Evolutionary conservation across 805 yeast genomes (phyloP).

Genomic region (Wickerhamiella brachini): DNA sequence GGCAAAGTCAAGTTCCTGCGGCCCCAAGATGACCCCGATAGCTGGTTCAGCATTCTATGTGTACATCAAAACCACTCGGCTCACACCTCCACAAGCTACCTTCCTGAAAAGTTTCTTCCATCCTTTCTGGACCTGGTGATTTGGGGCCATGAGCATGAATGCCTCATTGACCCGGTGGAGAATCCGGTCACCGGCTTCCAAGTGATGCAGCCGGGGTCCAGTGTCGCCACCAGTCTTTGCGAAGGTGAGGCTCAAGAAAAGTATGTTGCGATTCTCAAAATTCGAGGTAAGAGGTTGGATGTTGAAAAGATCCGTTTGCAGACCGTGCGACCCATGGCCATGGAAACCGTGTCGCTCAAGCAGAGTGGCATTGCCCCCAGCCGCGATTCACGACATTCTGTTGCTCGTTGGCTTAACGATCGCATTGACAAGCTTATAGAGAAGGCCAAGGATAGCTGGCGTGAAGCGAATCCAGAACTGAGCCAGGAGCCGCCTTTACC

Average conservation of each 20-base stretch:
- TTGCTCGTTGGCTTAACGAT: constrained; percentile 42
- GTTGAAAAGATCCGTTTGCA: constrained; percentile 49
- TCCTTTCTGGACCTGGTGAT: constrained; percentile 65
- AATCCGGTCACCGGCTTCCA: constrained; percentile 50
- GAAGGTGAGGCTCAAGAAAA: constrained; percentile 74
- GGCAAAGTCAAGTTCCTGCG: constrained; percentile 66
- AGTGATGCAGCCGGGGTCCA: constrained; percentile 85
- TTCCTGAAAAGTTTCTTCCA: constrained; percentile 80
- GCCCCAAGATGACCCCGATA: constrained; percentile 43
- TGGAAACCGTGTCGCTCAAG: constrained; percentile 54
- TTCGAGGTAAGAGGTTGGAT: constrained; percentile 43
- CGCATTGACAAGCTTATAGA: constrained; percentile 57
- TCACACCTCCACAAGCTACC: constrained; percentile 63
- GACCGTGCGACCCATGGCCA: constrained; percentile 70
- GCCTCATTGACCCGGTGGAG: constrained; percentile 51
- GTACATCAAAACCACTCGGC: constrained; percentile 83
- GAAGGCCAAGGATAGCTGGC: constrained; percentile 42
- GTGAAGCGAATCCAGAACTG: constrained; percentile 20
- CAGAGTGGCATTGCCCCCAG: constrained; percentile 1
- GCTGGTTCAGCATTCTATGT: constrained; percentile 75
- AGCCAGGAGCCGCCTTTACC: constrained; percentile 57
- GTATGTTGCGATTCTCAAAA: constrained; percentile 54
- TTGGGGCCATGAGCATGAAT: constrained; percentile 99
- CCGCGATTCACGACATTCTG: constrained; percentile 29
- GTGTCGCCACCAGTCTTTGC: constrained; percentile 79